Percentiles rank a stretch among this genome's conserved stretches.
phyloP scores from a whole-genome alignment of 1,284 basidiomycete genomes.

The Waitea zeae region DNA sequence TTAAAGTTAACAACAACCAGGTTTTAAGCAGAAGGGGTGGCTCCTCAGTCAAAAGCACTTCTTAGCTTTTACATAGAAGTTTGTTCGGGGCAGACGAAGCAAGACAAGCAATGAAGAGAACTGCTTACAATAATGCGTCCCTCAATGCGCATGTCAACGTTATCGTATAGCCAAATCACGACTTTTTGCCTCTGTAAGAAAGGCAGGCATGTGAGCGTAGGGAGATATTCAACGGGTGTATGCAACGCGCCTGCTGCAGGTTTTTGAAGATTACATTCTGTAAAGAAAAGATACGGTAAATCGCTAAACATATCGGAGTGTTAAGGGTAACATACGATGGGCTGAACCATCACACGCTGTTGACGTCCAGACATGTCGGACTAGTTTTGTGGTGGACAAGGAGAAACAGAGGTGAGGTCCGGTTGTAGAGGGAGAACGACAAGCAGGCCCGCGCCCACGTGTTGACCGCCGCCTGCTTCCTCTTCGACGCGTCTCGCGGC shows the following conservation, averaged over 20 bases:
- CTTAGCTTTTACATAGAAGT: conserved; percentile 5
- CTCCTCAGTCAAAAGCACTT: neutral
- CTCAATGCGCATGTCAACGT: conserved; percentile 92
- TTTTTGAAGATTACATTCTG: conserved; percentile 99
- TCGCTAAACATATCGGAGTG: neutral
- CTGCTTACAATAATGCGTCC: conserved; percentile 85
- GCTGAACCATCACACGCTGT: conserved; percentile 93
- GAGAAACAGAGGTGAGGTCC: neutral
- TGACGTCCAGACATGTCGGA: conserved; percentile 77
- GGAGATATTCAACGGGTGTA: neutral
- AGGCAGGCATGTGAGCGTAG: conserved; percentile 2
- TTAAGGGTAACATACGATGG: conserved; percentile 57
- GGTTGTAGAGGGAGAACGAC: conserved; percentile 3
- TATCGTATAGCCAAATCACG: conserved; percentile 94
- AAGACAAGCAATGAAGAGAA: conserved; percentile 1
- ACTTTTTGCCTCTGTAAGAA: conserved; percentile 61
- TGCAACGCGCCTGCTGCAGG: conserved; percentile 55
- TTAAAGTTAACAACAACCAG: neutral
- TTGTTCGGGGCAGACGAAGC: conserved; percentile 3
- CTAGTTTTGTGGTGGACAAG: neutral
- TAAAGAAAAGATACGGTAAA: conserved; percentile 7
- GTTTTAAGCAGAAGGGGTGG: neutral
- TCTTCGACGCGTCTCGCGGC: conserved; percentile 12
- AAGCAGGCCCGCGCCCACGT: conserved; percentile 4
- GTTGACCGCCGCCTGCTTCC: conserved; percentile 6